Conservation (phyloP, 2,329 filamentous ascomycete species). For the Aspergillus flavus region DNA sequence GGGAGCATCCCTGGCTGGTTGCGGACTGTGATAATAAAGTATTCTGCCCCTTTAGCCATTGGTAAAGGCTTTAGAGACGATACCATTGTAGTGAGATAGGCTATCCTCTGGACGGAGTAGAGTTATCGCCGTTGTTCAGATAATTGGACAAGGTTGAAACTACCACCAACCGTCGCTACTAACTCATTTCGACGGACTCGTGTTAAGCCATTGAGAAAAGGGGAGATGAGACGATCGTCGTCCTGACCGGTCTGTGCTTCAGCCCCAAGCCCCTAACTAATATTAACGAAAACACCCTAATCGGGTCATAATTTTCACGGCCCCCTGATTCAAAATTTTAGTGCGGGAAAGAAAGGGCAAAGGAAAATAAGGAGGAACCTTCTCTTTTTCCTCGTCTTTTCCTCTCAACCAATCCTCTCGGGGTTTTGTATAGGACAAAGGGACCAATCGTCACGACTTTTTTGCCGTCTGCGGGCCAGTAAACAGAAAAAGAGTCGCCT, state of each 20-base stretch:
- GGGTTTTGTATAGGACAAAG: neutral
- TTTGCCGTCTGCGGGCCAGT: neutral
- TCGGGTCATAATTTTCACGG: neutral
- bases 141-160: neutral
- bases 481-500: neutral
- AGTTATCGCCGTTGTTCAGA: neutral
- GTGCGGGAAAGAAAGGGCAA: neutral
- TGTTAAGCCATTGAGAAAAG: slow-evolving; percentile 2
- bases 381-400: neutral
- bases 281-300: slow-evolving; percentile 3
- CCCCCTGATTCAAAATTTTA: slow-evolving; percentile 4
- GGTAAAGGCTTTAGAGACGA: neutral
- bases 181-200: neutral
- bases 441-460: neutral
- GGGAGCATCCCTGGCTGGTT: neutral
- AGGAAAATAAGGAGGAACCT: neutral
- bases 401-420: neutral
- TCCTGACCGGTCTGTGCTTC: neutral
- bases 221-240: neutral
- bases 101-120: neutral
- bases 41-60: neutral
- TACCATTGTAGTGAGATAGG: neutral
- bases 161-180: neutral
- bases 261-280: slow-evolving; percentile 4
- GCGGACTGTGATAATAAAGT: neutral